Conservation (phyloP, 2,329 filamentous ascomycete species). For the Fusarium sp. region DNA sequence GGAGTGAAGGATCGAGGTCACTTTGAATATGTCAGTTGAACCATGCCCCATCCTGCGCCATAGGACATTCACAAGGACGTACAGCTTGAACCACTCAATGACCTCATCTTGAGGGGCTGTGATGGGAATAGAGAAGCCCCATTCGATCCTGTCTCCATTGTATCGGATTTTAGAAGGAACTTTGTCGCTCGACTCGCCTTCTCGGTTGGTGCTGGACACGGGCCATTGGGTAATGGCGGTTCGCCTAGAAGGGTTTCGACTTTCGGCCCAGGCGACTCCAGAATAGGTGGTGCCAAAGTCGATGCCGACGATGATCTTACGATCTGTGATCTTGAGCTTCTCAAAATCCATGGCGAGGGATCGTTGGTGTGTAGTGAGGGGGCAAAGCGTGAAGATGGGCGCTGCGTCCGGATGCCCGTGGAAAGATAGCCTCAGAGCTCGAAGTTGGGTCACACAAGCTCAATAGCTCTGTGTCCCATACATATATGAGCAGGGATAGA, state of each 20-base stretch:
- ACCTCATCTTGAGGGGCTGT: conserved; percentile 57
- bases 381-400: neutral
- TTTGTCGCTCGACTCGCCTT: conserved; percentile 60
- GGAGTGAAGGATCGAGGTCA: conserved; percentile 57
- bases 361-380: neutral
- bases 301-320: conserved; percentile 65
- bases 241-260: conserved; percentile 55
- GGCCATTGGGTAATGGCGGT: conserved; percentile 61
- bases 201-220: conserved; percentile 53
- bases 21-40: conserved; percentile 41
- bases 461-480: conserved; percentile 4
- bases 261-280: conserved; percentile 65
- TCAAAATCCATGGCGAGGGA: conserved; percentile 55
- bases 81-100: conserved; percentile 67
- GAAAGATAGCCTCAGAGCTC: conserved; percentile 3
- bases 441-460: conserved; percentile 11
- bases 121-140: conserved; percentile 63
- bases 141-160: conserved; percentile 55
- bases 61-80: conserved; percentile 28
- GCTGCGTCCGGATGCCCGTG: neutral
- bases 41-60: neutral
- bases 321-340: conserved; percentile 52
- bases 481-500: neutral
- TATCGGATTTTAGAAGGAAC: conserved; percentile 64
- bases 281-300: conserved; percentile 71